Percentiles rank a stretch among this genome's conserved stretches.
Conservation (phyloP, 441 rosid genomes). For the Jatropha multifida region DNA sequence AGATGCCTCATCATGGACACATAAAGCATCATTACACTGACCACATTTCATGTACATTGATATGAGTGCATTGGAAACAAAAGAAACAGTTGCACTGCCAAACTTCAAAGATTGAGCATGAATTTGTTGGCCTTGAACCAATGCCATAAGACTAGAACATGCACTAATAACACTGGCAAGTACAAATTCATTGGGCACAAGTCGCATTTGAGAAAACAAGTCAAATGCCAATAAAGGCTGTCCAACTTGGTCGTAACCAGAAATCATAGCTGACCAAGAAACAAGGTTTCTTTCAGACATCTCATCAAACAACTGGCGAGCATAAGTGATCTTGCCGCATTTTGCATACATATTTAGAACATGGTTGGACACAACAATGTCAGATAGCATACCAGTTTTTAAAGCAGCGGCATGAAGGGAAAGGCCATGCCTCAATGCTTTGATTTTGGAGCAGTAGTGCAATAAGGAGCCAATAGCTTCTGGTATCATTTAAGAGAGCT, state of each 20-base stretch:
- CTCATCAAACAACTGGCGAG: constrained; percentile 53
- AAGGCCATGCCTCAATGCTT: constrained; percentile 38
- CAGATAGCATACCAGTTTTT: constrained; percentile 40
- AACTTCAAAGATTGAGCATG: constrained; percentile 52
- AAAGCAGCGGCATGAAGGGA: constrained; percentile 47
- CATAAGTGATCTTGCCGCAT: constrained; percentile 35
- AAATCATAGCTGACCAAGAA: constrained; percentile 68
- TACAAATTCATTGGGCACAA: constrained; percentile 49
- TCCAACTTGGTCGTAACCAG: constrained; percentile 56
- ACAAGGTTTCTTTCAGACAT: constrained; percentile 54
- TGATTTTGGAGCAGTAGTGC: constrained; percentile 50
- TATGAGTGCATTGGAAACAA: constrained; percentile 57
- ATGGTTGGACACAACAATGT: constrained; percentile 47
- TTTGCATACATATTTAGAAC: constrained; percentile 55
- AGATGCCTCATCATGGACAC: constrained; percentile 21
- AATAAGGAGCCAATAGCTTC: constrained; percentile 36
- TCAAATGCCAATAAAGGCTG: constrained; percentile 38
- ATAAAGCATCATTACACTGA: constrained; percentile 39
- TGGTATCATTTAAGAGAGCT: constrained; percentile 22
- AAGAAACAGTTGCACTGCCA: constrained; percentile 40
- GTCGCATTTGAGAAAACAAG: constrained; percentile 38
- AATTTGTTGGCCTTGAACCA: constrained; percentile 43
- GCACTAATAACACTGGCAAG: constrained; percentile 49
- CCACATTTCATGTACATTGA: constrained; percentile 63
- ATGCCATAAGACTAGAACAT: constrained; percentile 38